These are phyloP conservation scores for Penicillium daleae DNA, from an alignment of 495 filamentous ascomycete genomes.

Conservation along the genomic window DNA sequence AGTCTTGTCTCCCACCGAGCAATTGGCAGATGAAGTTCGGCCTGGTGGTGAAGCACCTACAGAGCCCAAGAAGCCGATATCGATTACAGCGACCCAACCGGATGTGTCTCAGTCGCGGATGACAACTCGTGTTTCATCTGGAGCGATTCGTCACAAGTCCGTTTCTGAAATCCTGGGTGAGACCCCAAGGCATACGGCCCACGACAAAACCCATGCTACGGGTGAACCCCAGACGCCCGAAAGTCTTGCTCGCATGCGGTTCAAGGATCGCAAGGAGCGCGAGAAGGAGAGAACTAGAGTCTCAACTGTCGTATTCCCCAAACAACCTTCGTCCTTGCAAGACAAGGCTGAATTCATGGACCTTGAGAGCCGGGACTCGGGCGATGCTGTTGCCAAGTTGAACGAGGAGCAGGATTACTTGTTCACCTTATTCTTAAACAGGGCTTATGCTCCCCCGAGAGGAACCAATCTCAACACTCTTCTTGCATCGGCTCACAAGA, in stretches of 20 bases:
- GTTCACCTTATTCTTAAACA: slow-evolving; percentile 74
- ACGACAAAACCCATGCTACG: slow-evolving; percentile 41
- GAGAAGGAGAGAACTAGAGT: slow-evolving; percentile 66
- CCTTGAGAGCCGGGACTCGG: slow-evolving; percentile 46
- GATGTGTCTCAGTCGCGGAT: slow-evolving; percentile 50
- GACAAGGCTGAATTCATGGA: slow-evolving; percentile 44
- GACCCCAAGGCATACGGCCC: slow-evolving; percentile 49
- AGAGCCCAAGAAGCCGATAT: slow-evolving; percentile 21
- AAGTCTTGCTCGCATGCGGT: slow-evolving; percentile 53
- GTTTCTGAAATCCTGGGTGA: slow-evolving; percentile 75
- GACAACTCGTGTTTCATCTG: slow-evolving; percentile 67
- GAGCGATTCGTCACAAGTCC: slow-evolving; percentile 70
- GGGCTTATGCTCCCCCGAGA: slow-evolving; percentile 62
- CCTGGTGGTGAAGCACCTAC: slow-evolving; percentile 16
- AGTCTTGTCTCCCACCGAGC: slow-evolving; percentile 23
- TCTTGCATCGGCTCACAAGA: slow-evolving; percentile 76
- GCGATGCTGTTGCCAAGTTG: slow-evolving; percentile 49
- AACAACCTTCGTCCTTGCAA: slow-evolving; percentile 50
- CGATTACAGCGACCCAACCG: slow-evolving; percentile 29
- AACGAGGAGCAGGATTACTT: slow-evolving; percentile 76
- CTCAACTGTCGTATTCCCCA: slow-evolving; percentile 82
- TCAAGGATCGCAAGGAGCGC: slow-evolving; percentile 59
- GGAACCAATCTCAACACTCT: slow-evolving; percentile 68
- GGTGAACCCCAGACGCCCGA: slow-evolving; percentile 37
- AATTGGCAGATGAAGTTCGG: slow-evolving; percentile 10